Base-by-base conservation (phyloP, 768 basidiomycete species). In the Termitomyces sp. region DNA sequence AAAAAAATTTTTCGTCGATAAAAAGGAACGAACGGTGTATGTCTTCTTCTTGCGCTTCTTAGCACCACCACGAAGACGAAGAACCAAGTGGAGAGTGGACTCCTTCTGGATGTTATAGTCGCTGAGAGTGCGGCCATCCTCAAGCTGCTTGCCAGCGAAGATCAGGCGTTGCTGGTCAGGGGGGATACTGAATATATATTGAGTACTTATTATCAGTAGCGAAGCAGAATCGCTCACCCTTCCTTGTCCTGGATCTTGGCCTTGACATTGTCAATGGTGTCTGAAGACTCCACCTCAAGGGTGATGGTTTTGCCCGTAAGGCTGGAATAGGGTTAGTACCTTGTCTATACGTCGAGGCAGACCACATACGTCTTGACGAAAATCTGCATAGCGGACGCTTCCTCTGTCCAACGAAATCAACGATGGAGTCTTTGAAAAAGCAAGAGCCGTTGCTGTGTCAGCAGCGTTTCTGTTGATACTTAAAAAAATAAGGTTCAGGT, bases 11-110 rank as follows among this genome's bases (percentile, higher is more conserved):
- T 18, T 4, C 5, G 1, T 24, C 18, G 2, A 22, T 39, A 24
- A 50, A 32, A 26, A 51, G 14, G 1, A 2, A 78, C 88, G 50
- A 49, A 93, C 91, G 80, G 87, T 94, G 89, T 98, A 98, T 55
- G 93, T 94, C 85, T 98, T 98, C 85, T 98, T 99, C 88, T 98
- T 98, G 75, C 96, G 88, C 87, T 98, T 98, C 88, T 98, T 98
- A 65, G 87, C 94, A 84, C 97, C 97, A 83, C 97, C 97, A 77
- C 95, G 92, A 53, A 99, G 90, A 69, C 97, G 90, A 67, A 98
- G 87, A 63, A 98, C 96, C 64, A 98, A 75, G 77, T 98, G 96
- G 59, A 99, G 90, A 60, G 96, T 98, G 32, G 94, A 97, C 79
- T 98, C 96, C 84, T 98, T 98, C 79, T 98, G 97, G 71, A 99